Evolutionary conservation across 2,329 filamentous ascomycete species (phyloP).

Genomic region (Aspergillus japonicus): DNA sequence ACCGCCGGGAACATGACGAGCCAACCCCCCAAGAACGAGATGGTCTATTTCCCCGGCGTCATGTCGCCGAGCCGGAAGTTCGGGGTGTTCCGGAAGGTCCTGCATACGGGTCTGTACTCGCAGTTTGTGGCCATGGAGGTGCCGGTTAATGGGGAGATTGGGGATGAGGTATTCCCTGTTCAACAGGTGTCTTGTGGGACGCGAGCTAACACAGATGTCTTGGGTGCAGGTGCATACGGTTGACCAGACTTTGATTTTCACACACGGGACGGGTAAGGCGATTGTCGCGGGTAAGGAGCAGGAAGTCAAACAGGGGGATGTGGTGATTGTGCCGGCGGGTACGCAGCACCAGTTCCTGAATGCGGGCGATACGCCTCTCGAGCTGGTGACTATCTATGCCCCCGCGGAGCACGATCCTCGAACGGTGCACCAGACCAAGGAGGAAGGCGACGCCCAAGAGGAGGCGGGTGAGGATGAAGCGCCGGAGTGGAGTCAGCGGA

Average conservation of each 20-base stretch:
- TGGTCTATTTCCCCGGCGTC: conserved; percentile 61
- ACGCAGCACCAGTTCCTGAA: conserved; percentile 67
- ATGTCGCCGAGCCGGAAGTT: conserved; percentile 58
- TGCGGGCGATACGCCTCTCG: conserved; percentile 57
- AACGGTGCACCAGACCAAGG: conserved; percentile 63
- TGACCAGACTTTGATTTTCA: conserved; percentile 66
- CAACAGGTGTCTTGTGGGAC: no score
- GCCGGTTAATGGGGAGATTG: conserved; percentile 63
- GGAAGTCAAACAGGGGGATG: conserved; percentile 54
- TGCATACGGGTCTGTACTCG: conserved; percentile 63
- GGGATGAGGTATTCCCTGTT: conserved; percentile 55
- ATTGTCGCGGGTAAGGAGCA: conserved; percentile 61
- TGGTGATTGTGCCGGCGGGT: conserved; percentile 63
- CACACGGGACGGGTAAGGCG: conserved; percentile 57
- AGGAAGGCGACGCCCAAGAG: conserved; percentile 62
- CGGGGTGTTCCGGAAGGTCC: conserved; percentile 60
- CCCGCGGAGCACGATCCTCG: conserved; percentile 62
- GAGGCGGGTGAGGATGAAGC: conserved; percentile 61
- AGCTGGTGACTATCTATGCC: conserved; percentile 63
- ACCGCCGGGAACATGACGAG: conserved; percentile 12
- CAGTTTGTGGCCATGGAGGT: conserved; percentile 66
- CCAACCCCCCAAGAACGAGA: conserved; percentile 51
- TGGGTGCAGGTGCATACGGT: conserved; percentile 52
- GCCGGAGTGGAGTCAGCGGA: conserved; percentile 58
- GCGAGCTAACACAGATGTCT: no score